A percentile compares a stretch with the other conserved stretches of the same genome.
phyloP scores from a whole-genome alignment of 164 flowering plant genomes.

The Vitis labrusca region DNA sequence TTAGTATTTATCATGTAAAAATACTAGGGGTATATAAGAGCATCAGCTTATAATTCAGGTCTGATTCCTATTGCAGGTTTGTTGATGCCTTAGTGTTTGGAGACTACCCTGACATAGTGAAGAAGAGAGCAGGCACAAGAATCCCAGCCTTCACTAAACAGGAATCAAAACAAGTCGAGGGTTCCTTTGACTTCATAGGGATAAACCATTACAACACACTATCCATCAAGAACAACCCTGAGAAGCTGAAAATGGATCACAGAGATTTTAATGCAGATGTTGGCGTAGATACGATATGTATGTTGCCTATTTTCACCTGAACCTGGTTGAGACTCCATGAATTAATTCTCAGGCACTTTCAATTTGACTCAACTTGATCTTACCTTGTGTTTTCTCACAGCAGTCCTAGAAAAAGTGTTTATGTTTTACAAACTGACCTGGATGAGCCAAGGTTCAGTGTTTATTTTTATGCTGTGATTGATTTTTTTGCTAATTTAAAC shows the following conservation, averaged over 20 bases:
- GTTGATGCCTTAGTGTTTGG: conserved; percentile 30
- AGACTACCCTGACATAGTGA: conserved; percentile 36
- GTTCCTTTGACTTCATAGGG: conserved; percentile 61
- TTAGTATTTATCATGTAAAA: too few relatives aligned
- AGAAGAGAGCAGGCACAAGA: conserved; percentile 42
- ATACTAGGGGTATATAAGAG: too few relatives aligned
- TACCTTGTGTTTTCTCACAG: too few relatives aligned
- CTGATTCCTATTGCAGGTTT: conserved; percentile 19
- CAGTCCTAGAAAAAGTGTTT: too few relatives aligned
- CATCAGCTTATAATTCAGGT: too few relatives aligned
- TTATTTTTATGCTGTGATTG: too few relatives aligned
- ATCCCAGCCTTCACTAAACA: conserved; percentile 44
- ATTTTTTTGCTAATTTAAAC: too few relatives aligned
- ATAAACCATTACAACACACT: conserved; percentile 41
- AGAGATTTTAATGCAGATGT: conserved; percentile 41
- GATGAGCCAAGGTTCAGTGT: too few relatives aligned
- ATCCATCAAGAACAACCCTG: conserved; percentile 33
- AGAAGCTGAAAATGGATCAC: conserved; percentile 20
- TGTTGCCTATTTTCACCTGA: conserved; percentile 1
- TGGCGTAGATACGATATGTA: conserved; percentile 30
- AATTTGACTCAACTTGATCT: too few relatives aligned
- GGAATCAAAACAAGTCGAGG: conserved; percentile 43
- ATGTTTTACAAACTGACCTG: too few relatives aligned
- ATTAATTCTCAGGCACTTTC: too few relatives aligned
- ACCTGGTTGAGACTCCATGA: too few relatives aligned